phyloP scores from a whole-genome alignment of 495 filamentous ascomycete genomes.

The Durotheca rogersii region DNA sequence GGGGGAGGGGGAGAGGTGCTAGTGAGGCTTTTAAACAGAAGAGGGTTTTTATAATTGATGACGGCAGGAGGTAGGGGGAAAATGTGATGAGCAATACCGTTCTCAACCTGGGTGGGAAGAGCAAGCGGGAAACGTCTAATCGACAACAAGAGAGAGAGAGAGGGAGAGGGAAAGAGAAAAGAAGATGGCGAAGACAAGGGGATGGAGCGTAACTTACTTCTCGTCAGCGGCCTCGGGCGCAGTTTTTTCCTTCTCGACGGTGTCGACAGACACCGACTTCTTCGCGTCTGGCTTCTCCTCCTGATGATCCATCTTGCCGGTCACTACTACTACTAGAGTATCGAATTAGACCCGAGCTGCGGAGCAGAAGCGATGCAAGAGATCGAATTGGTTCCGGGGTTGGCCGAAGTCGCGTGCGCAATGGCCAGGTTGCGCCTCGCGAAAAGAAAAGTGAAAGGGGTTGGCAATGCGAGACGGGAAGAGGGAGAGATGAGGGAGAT shows the following conservation, averaged over 20 bases:
- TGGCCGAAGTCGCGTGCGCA: too few species aligned
- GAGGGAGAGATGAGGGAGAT: neutral
- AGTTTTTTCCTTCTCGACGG: neutral
- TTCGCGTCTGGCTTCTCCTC: neutral
- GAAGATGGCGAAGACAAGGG: neutral
- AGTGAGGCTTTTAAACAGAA: too few species aligned
- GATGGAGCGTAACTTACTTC: neutral
- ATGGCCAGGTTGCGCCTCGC: neutral
- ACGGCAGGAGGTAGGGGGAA: too few species aligned
- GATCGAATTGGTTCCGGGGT: neutral
- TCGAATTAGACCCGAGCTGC: neutral
- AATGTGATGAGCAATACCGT: too few species aligned
- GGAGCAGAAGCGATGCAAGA: neutral
- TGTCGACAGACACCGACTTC: neutral
- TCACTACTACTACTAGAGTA: neutral
- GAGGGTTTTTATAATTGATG: too few species aligned
- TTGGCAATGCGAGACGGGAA: neutral
- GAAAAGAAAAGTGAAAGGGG: neutral
- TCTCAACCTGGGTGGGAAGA: too few species aligned
- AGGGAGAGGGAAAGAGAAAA: neutral
- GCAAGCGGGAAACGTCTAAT: neutral
- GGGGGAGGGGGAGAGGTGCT: neutral
- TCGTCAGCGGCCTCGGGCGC: neutral
- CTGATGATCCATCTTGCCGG: neutral
- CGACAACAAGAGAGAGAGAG: neutral